These are phyloP conservation scores for Cornus suecica DNA, from an alignment of 148 eudicot species.

Conservation along the genomic window DNA sequence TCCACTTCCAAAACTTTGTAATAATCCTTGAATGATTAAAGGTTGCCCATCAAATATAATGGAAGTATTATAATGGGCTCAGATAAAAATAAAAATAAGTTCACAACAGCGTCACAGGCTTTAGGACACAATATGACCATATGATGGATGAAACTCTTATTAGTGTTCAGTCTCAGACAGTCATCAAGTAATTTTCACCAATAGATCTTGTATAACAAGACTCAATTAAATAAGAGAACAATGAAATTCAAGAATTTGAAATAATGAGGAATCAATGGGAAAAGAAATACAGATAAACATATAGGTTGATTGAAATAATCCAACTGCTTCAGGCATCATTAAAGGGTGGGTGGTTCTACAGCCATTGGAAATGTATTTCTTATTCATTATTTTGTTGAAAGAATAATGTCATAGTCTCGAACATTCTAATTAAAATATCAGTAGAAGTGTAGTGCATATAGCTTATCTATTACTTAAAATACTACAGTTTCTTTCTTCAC, in stretches of 20 bases:
- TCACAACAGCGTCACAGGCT: not conserved
- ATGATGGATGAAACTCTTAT: not conserved
- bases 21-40: slow-evolving; percentile 43
- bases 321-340: too few species aligned
- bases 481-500: not conserved
- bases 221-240: not conserved
- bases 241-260: too few species aligned
- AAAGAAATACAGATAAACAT: not conserved
- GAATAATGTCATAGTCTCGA: too few species aligned
- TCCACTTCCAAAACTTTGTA: slow-evolving; percentile 62
- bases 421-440: too few species aligned
- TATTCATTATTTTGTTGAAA: not conserved
- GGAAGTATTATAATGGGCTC: not conserved
- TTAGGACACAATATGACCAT: not conserved
- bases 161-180: not conserved
- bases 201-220: not conserved
- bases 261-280: not conserved
- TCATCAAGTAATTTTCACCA: not conserved
- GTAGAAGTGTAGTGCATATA: not conserved
- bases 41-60: slow-evolving; percentile 9
- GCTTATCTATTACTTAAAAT: too few species aligned
- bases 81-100: too few species aligned
- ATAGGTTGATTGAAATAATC: not conserved
- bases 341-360: too few species aligned
- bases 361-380: too few species aligned